These are phyloP conservation scores for Calonectria leucothoes DNA, from an alignment of 2,329 filamentous ascomycete genomes.

Conservation along the genomic window DNA sequence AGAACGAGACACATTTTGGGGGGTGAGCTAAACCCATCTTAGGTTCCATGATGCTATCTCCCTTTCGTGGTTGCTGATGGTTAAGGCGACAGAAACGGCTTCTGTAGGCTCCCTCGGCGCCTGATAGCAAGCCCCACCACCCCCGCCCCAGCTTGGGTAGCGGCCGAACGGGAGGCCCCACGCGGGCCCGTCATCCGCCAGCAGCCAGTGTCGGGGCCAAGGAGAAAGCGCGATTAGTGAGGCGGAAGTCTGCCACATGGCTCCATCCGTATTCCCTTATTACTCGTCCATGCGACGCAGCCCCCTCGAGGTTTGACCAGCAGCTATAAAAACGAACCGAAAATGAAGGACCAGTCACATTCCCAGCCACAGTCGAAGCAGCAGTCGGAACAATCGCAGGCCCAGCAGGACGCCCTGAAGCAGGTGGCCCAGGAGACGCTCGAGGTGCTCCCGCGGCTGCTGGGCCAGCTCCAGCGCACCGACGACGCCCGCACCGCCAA, in stretches of 20 bases:
- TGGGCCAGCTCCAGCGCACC: neutral
- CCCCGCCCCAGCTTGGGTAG: neutral
- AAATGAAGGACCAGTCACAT: neutral
- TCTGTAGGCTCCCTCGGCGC: neutral
- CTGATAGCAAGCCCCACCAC: neutral
- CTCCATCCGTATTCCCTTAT: neutral
- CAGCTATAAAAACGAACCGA: neutral
- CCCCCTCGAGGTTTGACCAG: neutral
- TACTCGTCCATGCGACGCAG: neutral
- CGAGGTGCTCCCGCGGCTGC: neutral
- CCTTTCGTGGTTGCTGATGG: neutral
- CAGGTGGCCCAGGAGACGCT: conserved; percentile 12
- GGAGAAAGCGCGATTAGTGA: neutral
- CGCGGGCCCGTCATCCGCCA: neutral
- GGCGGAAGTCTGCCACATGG: neutral
- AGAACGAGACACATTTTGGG: neutral
- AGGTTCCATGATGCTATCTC: neutral
- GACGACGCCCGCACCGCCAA: neutral
- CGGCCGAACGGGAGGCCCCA: neutral
- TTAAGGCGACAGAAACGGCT: neutral
- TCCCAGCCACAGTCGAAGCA: neutral
- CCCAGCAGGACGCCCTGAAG: conserved; percentile 1
- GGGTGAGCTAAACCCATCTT: neutral
- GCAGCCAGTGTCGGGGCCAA: neutral
- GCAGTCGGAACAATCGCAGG: neutral